Percentiles rank a stretch among this genome's conserved stretches.
Evolutionary conservation across 306 rosid species (phyloP).

Genomic region (Castanea sativa): DNA sequence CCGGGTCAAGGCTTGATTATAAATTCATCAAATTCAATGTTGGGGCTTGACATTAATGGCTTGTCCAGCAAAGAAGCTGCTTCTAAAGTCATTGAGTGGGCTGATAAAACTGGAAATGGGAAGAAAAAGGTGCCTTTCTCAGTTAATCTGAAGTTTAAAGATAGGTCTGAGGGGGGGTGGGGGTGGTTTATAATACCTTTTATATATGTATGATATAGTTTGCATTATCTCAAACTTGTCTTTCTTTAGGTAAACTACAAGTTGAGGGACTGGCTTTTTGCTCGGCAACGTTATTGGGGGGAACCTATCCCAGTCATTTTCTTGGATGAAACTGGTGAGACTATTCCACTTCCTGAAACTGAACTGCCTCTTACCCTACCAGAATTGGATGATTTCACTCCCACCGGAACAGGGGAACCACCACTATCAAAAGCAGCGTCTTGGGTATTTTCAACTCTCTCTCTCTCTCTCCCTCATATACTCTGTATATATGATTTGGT

Average conservation of each 20-base stretch:
- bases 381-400: conserved; percentile 95
- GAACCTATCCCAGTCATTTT: conserved; percentile 96
- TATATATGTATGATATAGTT: conserved; percentile 4
- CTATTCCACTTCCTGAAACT: conserved; percentile 64
- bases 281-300: conserved; percentile 99
- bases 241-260: conserved; percentile 78
- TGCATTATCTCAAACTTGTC: conserved; percentile 19
- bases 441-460: conserved; percentile 54
- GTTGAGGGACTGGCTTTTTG: conserved; percentile 99
- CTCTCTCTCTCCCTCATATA: not conserved
- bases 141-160: conserved; percentile 23
- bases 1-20: conserved; percentile 64
- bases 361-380: conserved; percentile 90
- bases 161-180: not conserved
- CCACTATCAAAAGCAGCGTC: conserved; percentile 83
- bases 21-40: conserved; percentile 60
- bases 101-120: conserved; percentile 79
- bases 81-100: conserved; percentile 80
- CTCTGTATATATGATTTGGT: not conserved
- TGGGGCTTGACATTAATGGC: conserved; percentile 77
- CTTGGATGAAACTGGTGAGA: conserved; percentile 68
- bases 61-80: conserved; percentile 75
- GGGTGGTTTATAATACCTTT: not conserved
- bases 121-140: conserved; percentile 65
- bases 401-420: conserved; percentile 95